Evolutionary conservation across 2,329 filamentous ascomycete genomes (phyloP).

Genomic region (Tolypocladium ovalisporum): DNA sequence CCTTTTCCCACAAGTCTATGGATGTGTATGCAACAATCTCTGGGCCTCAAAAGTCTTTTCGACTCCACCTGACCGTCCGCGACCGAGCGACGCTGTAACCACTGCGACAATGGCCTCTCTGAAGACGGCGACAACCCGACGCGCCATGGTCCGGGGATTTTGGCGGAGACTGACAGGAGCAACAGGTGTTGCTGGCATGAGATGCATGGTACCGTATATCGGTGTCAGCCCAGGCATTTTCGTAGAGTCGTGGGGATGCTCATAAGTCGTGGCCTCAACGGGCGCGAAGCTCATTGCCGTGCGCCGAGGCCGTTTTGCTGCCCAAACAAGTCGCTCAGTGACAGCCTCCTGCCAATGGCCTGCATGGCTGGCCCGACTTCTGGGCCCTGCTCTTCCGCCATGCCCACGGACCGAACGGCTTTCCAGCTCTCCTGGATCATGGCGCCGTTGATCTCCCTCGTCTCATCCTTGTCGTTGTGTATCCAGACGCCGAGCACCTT

Average conservation of each 20-base stretch:
- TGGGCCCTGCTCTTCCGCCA: slow-evolving; percentile 15
- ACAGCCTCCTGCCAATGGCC: slow-evolving; percentile 31
- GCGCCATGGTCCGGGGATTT: background rate
- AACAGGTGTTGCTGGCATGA: background rate
- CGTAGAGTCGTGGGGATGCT: background rate
- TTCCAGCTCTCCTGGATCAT: slow-evolving; percentile 34
- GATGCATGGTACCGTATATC: background rate
- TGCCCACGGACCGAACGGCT: slow-evolving; percentile 18
- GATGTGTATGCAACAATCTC: background rate
- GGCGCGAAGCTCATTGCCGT: slow-evolving; percentile 4
- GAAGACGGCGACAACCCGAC: background rate
- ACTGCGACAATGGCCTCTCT: background rate
- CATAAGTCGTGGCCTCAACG: background rate
- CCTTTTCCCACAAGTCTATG: background rate
- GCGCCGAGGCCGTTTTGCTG: slow-evolving; percentile 13
- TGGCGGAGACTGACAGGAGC: background rate
- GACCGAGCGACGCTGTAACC: background rate
- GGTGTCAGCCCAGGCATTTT: background rate
- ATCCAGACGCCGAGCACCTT: slow-evolving; percentile 45
- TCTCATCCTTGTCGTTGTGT: slow-evolving; percentile 36
- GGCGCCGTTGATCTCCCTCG: slow-evolving; percentile 27
- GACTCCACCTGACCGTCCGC: background rate
- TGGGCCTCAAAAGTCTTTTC: background rate
- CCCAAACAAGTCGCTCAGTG: slow-evolving; percentile 34
- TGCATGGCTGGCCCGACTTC: slow-evolving; percentile 31